Conservation (phyloP, 352 stramenopile genomes). For the Aphanomyces stellatus region DNA sequence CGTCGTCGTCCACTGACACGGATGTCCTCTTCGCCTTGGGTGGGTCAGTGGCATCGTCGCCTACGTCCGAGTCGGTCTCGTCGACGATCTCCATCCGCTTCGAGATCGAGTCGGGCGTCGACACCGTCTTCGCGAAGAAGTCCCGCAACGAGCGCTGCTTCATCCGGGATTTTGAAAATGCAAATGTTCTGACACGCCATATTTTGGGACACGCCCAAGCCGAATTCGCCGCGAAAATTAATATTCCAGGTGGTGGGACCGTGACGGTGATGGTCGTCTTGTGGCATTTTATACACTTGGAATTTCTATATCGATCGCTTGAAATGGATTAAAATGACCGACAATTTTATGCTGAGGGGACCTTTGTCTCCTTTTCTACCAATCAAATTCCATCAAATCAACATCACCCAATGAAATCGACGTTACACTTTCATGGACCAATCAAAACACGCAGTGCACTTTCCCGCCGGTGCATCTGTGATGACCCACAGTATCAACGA, state of each 20-base stretch:
- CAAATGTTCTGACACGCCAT: too few relatives aligned
- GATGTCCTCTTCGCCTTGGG: too few relatives aligned
- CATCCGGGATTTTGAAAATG: too few relatives aligned
- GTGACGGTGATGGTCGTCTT: too few relatives aligned
- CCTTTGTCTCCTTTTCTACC: too few relatives aligned
- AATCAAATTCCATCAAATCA: too few relatives aligned
- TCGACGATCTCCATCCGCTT: slow-evolving; percentile 13
- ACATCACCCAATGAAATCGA: background rate
- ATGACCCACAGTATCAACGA: too few relatives aligned
- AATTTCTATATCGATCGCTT: background rate
- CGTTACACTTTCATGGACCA: background rate
- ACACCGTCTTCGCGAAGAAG: slow-evolving; percentile 56
- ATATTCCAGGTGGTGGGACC: too few relatives aligned
- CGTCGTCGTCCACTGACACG: slow-evolving; percentile 59
- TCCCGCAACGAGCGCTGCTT: slow-evolving; percentile 83
- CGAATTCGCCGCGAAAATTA: too few relatives aligned
- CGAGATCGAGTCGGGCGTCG: background rate
- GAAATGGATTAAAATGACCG: background rate
- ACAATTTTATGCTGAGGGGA: too few relatives aligned
- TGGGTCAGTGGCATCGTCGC: slow-evolving; percentile 48
- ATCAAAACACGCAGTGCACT: background rate
- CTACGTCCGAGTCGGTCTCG: slow-evolving; percentile 21
- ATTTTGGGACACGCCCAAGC: too few relatives aligned
- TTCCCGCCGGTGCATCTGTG: background rate
- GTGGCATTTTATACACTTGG: background rate